Conservation (phyloP, 2,329 filamentous ascomycete species). For the Beauveria caledonica region DNA sequence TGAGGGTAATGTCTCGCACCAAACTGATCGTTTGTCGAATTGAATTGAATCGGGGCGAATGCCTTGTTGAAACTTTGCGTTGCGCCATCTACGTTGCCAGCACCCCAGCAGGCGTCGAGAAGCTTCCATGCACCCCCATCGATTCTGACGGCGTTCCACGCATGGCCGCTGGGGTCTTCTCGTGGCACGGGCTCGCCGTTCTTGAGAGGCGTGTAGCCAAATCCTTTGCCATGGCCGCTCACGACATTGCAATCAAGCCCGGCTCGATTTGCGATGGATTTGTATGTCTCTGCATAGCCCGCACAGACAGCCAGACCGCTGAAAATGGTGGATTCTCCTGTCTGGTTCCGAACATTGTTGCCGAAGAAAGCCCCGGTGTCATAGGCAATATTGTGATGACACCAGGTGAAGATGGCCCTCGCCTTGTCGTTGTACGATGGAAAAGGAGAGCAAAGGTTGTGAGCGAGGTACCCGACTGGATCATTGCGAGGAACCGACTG, state of each 20-base stretch:
- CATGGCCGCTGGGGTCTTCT: conserved; percentile 58
- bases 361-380: conserved; percentile 74
- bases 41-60: conserved; percentile 59
- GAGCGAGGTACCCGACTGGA: conserved; percentile 66
- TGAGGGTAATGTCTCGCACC: conserved; percentile 71
- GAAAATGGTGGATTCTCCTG: conserved; percentile 64
- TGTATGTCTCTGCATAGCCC: conserved; percentile 80
- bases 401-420: conserved; percentile 87
- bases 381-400: conserved; percentile 87
- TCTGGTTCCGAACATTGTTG: conserved; percentile 56
- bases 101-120: conserved; percentile 88
- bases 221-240: conserved; percentile 79
- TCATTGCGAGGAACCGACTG: conserved; percentile 57
- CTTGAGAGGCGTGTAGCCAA: conserved; percentile 55
- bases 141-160: conserved; percentile 89
- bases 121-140: conserved; percentile 87
- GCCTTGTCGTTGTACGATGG: conserved; percentile 82
- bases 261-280: conserved; percentile 66
- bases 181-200: conserved; percentile 60
- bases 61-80: conserved; percentile 28
- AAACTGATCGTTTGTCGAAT: conserved; percentile 66
- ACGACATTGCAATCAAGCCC: conserved; percentile 73
- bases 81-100: conserved; percentile 53
- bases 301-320: conserved; percentile 81
- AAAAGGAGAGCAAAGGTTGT: conserved; percentile 71